phyloP scores from a whole-genome alignment of 169 alveolate species.

The Plasmodium vivax region DNA sequence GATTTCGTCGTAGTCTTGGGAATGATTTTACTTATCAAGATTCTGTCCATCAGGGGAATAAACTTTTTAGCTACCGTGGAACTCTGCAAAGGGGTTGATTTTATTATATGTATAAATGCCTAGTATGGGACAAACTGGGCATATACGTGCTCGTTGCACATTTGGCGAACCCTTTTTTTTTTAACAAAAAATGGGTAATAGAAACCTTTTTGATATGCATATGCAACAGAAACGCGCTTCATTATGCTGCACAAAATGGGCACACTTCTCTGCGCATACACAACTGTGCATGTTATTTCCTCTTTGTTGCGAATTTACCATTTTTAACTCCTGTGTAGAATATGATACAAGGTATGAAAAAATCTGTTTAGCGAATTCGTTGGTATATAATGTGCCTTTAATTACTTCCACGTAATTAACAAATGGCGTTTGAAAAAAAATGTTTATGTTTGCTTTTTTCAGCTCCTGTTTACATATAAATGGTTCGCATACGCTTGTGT shows the following conservation, averaged over 20 bases:
- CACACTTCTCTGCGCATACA: not conserved
- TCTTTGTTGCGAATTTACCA: not conserved
- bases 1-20: constrained; percentile 86
- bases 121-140: not conserved
- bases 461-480: not conserved
- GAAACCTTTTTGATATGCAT: not conserved
- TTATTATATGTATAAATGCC: not conserved
- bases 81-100: constrained; percentile 6
- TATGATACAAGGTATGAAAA: not conserved
- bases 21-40: constrained; percentile 85
- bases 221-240: not conserved
- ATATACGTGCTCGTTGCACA: not conserved
- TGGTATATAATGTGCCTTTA: not conserved
- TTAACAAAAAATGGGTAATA: not conserved
- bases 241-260: not conserved
- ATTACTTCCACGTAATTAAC: not conserved
- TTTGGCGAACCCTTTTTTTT: not conserved
- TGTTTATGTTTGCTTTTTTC: not conserved
- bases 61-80: constrained; percentile 83
- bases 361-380: not conserved
- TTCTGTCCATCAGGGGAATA: constrained; percentile 88
- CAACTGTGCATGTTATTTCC: not conserved
- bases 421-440: not conserved
- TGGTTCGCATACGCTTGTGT: not conserved
- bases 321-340: not conserved